These are phyloP conservation scores for Astrocystis sublimbata DNA, from an alignment of 495 filamentous ascomycete genomes.

Conservation along the genomic window DNA sequence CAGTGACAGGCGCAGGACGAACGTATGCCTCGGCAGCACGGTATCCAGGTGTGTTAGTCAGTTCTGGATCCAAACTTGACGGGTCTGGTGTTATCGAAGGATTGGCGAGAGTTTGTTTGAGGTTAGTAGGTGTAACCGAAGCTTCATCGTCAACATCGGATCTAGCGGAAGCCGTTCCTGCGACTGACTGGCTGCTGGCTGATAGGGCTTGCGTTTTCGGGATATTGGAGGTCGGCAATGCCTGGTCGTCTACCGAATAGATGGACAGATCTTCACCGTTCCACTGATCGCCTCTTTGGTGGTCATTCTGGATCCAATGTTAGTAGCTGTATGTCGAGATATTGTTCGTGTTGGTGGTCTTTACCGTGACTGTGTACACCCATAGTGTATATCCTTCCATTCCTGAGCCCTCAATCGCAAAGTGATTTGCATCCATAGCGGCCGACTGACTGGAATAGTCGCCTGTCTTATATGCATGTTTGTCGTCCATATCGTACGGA, in stretches of 20 bases:
- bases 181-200: constrained; percentile 33
- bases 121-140: constrained; percentile 64
- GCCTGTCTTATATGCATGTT: constrained; percentile 92
- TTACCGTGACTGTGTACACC: constrained; percentile 76
- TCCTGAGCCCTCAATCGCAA: constrained; percentile 77
- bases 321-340: not conserved
- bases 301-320: constrained; percentile 63
- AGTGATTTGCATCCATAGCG: constrained; percentile 97
- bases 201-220: constrained; percentile 42
- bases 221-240: constrained; percentile 57
- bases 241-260: constrained; percentile 76
- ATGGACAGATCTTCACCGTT: constrained; percentile 97
- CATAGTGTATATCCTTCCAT: constrained; percentile 86
- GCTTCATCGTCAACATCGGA: constrained; percentile 55
- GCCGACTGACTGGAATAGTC: constrained; percentile 91
- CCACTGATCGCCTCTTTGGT: constrained; percentile 92
- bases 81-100: constrained; percentile 66
- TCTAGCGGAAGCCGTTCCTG: constrained; percentile 28
- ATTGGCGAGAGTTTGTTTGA: constrained; percentile 70
- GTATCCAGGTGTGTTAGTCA: constrained; percentile 65
- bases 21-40: constrained; percentile 91
- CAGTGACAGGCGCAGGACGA: constrained; percentile 77
- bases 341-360: not conserved
- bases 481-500: constrained; percentile 98
- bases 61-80: constrained; percentile 52